Conservation (phyloP, 768 basidiomycete species). For the Lactifluus volemus region DNA sequence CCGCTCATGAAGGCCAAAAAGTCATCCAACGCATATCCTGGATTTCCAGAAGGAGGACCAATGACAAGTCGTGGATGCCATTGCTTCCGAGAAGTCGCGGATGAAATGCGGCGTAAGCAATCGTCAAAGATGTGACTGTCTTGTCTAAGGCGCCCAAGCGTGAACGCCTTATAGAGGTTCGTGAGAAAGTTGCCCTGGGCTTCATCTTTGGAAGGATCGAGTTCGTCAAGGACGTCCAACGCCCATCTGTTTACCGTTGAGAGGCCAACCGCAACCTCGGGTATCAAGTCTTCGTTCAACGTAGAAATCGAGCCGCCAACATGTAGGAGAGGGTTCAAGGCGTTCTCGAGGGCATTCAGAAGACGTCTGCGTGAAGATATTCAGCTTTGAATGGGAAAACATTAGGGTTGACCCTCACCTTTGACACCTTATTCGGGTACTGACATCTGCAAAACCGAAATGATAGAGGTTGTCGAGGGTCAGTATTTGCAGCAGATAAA, state of each 20-base stretch:
- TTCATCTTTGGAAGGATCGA: constrained; percentile 21
- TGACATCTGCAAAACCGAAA: not conserved
- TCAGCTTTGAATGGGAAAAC: not conserved
- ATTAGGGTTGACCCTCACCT: not conserved
- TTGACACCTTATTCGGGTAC: not conserved
- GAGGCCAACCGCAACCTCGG: constrained; percentile 31
- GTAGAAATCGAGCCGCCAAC: constrained; percentile 36
- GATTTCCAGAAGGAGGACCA: not conserved
- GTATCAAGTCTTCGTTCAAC: constrained; percentile 31
- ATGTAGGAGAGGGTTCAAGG: constrained; percentile 39
- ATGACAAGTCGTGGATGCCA: not conserved
- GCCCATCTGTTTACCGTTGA: constrained; percentile 39
- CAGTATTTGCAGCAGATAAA: constrained; percentile 42
- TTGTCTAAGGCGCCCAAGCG: constrained; percentile 23
- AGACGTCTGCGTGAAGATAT: not conserved
- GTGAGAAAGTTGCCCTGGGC: constrained; percentile 31
- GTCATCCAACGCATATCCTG: not conserved
- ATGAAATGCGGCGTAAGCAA: constrained; percentile 1
- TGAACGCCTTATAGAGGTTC: constrained; percentile 29
- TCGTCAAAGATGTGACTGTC: not conserved
- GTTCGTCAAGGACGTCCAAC: constrained; percentile 30
- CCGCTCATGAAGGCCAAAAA: constrained; percentile 6
- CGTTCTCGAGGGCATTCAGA: constrained; percentile 33
- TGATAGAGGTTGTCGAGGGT: constrained; percentile 32
- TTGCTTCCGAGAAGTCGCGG: not conserved